Evolutionary conservation across 345 rosid genomes (phyloP).

Genomic region (Draba incana): DNA sequence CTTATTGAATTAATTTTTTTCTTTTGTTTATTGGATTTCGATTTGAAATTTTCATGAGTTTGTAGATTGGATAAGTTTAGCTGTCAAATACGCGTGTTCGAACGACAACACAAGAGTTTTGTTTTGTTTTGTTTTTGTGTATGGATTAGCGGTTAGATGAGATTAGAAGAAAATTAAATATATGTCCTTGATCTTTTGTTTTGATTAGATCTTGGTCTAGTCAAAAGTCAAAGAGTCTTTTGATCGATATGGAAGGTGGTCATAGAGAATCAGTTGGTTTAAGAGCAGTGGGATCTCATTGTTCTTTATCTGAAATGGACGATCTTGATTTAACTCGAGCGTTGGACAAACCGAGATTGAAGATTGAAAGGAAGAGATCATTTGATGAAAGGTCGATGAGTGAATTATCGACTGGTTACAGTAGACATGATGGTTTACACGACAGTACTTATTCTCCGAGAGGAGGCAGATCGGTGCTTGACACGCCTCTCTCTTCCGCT

Average conservation of each 20-base stretch:
- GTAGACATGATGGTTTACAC: constrained; percentile 33
- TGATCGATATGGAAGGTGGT: constrained; percentile 33
- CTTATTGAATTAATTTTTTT: neutral
- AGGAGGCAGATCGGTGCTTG: constrained; percentile 70
- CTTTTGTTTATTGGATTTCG: neutral
- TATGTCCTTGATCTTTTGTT: neutral
- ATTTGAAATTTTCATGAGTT: neutral
- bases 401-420: constrained; percentile 76
- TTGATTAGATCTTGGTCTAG: constrained; percentile 14
- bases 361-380: constrained; percentile 89
- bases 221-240: neutral
- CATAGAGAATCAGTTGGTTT: constrained; percentile 43
- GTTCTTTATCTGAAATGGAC: constrained; percentile 74
- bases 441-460: constrained; percentile 64
- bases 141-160: neutral
- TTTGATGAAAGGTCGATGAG: constrained; percentile 92
- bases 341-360: constrained; percentile 81
- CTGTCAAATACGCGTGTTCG: constrained; percentile 26
- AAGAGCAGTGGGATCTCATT: constrained; percentile 71
- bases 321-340: constrained; percentile 81
- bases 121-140: neutral
- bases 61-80: neutral
- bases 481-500: constrained; percentile 80
- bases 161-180: neutral
- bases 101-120: constrained; percentile 12